Base-by-base conservation (phyloP, 2,329 filamentous ascomycete species). In the Colletotrichum sp. region DNA sequence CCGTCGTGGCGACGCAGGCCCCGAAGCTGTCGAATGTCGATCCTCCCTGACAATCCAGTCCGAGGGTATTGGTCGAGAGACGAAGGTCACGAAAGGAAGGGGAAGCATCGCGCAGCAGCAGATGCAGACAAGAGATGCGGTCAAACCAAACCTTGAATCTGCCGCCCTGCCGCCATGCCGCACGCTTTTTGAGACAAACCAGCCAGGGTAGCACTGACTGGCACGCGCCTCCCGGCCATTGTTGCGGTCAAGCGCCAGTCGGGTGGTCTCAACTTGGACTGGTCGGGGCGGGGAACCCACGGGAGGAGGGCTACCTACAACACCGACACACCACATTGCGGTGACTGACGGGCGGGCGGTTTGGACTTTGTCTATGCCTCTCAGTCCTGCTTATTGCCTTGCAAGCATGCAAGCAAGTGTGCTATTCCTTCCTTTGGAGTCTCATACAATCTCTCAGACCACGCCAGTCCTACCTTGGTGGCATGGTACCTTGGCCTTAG, bases 191-290 rank as follows among this genome's bases (percentile, higher is more conserved):
- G 44, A 13, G 34, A 11, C 30, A 39, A n/a, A 27, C 66, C 64
- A 39, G 34, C 63, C n/a, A 48, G 25, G 57, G 71, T 71, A 55
- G 61, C 60, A 70, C 68, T 63, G 68, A 70, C 60, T 71, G 72
- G 72, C 68, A 74, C 72, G 70, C 74, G 74, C 70, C 74, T 76
- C 70, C 74, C 70, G 65, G 72, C 71, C 32, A 66, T 74, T 76
- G 74, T 75, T 75, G 74, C 70, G 74, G 74, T 76, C 74, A 76
- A 76, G 74, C 74, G 70, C 65, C 70, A 73, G 70, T 57, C 64
- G 63, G 32, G 60, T 55, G 74, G 59, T 74, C 74, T 74, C 74
- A 76, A 74, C 74, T 76, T 74, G 74, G 74, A 74, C 74, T 74
- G 74, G 74, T 74, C 74, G 70, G 65, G 74, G 74, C 70, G 74